Percentiles rank a stretch among this genome's conserved stretches.
Conservation (phyloP, 2,329 filamentous ascomycete species). For the Colletotrichum lini region DNA sequence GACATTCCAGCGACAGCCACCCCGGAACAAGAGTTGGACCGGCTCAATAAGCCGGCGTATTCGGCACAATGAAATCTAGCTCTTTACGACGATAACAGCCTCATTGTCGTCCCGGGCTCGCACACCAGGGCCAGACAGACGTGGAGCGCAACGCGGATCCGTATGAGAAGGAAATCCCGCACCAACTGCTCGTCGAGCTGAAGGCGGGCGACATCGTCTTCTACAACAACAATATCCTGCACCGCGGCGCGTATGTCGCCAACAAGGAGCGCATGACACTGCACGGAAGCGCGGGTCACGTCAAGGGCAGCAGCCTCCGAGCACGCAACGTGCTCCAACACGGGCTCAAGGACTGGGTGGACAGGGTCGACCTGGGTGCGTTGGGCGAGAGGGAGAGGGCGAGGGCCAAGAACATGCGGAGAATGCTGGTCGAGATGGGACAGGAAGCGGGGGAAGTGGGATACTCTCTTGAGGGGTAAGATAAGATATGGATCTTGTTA, state of each 20-base stretch:
- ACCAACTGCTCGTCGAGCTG: constrained; percentile 76
- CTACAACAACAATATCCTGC: constrained; percentile 92
- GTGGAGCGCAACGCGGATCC: constrained; percentile 77
- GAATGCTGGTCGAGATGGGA: constrained; percentile 74
- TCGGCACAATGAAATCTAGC: constrained; percentile 93
- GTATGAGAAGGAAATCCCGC: constrained; percentile 73
- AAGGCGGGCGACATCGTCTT: constrained; percentile 85
- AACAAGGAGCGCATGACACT: constrained; percentile 76
- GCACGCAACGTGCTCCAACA: constrained; percentile 84
- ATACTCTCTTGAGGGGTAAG: constrained; percentile 67
- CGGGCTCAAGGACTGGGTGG: constrained; percentile 78
- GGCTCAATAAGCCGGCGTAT: constrained; percentile 73
- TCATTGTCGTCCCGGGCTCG: constrained; percentile 84
- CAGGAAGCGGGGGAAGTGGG: constrained; percentile 72
- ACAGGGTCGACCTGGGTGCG: constrained; percentile 67
- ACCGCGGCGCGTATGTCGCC: constrained; percentile 76
- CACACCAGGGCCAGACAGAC: constrained; percentile 81
- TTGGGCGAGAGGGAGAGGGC: constrained; percentile 59
- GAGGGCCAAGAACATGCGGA: constrained; percentile 75
- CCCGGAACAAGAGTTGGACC: constrained; percentile 75
- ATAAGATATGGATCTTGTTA: constrained; percentile 28
- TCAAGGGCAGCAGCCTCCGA: constrained; percentile 66
- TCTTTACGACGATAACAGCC: constrained; percentile 79
- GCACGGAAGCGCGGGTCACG: constrained; percentile 79
- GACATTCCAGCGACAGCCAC: constrained; percentile 79